phyloP scores from a whole-genome alignment of 1,284 basidiomycete genomes.

The Cryptococcus sp. region DNA sequence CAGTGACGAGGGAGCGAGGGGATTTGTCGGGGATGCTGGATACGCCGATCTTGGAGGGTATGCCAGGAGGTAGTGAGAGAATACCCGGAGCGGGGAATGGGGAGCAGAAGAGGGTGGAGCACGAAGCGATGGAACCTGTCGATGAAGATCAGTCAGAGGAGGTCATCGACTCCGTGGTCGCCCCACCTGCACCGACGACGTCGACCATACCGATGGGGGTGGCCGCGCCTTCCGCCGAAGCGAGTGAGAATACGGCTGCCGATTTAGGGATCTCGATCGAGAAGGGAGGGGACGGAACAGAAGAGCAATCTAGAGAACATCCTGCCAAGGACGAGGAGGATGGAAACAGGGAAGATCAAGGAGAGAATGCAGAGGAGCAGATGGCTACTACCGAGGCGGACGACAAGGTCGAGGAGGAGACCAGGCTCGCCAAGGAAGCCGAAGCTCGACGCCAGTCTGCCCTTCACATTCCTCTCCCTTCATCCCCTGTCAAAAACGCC shows the following conservation, averaged over 20 bases:
- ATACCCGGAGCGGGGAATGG: not conserved
- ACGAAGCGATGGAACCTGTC: not conserved
- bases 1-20: not conserved
- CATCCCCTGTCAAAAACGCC: not conserved
- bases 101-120: not conserved
- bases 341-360: not conserved
- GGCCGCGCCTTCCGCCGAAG: not conserved
- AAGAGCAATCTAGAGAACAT: too few species aligned
- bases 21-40: not conserved
- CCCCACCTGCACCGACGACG: not conserved
- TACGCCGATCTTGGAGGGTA: not conserved
- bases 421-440: not conserved
- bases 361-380: not conserved
- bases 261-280: too few species aligned
- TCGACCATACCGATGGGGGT: not conserved
- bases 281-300: too few species aligned
- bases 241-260: not conserved
- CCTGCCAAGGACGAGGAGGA: not conserved
- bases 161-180: not conserved
- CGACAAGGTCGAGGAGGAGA: not conserved
- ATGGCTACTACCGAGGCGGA: not conserved
- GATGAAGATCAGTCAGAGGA: not conserved
- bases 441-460: not conserved
- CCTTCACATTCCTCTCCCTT: not conserved
- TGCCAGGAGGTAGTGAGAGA: too few species aligned